Percentiles rank a stretch among this genome's conserved stretches.
Evolutionary conservation across 2,329 filamentous ascomycete genomes (phyloP).

Genomic region (Pestalotiopsis sp.): DNA sequence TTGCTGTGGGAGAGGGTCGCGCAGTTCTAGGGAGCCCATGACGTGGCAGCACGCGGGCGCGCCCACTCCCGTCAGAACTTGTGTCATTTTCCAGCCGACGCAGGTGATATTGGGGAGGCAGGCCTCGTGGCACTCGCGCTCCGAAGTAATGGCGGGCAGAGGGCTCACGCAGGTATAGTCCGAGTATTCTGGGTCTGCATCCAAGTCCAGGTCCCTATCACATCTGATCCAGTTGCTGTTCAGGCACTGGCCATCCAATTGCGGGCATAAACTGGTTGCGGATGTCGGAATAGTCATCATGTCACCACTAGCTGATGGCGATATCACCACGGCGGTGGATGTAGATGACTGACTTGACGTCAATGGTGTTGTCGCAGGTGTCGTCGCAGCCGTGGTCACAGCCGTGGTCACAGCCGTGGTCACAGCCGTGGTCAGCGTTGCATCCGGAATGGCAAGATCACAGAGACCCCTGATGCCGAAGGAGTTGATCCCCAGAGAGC

Average conservation of each 20-base stretch:
- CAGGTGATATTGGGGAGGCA: neutral
- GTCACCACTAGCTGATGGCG: neutral
- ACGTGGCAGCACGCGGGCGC: neutral
- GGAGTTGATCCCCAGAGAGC: neutral
- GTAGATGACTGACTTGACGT: neutral
- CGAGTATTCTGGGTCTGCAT: neutral
- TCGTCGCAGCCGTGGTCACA: too few species aligned
- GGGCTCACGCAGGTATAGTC: neutral
- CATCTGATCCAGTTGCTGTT: neutral
- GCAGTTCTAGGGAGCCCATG: neutral
- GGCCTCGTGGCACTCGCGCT: neutral
- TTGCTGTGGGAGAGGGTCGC: neutral
- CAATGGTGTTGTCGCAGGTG: neutral
- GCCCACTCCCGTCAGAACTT: neutral
- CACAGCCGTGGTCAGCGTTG: neutral
- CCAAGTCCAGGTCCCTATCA: neutral
- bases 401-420: neutral
- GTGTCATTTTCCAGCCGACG: neutral
- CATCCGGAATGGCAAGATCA: neutral
- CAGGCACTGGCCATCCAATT: neutral
- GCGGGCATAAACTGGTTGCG: neutral
- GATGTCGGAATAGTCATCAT: neutral
- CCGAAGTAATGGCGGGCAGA: neutral
- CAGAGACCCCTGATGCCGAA: neutral
- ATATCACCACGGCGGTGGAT: neutral